Conservation (phyloP, 768 basidiomycete species). For the Gloeophyllum trabeum region DNA sequence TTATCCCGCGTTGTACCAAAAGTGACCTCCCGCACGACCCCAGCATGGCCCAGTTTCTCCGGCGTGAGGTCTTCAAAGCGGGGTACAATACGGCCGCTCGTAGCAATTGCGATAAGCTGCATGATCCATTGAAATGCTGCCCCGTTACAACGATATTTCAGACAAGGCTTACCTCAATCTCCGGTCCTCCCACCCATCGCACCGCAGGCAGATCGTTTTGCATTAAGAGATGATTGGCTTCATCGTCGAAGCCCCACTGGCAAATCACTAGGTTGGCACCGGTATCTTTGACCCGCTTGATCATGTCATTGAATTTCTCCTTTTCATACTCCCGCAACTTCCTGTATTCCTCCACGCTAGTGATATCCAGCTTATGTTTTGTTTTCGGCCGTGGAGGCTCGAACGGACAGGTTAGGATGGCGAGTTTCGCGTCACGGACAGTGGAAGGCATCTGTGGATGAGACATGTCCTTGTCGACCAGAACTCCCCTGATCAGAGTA, state of each 20-base stretch:
- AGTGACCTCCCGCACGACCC: constrained; percentile 85
- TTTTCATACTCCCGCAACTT: constrained; percentile 92
- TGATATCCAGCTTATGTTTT: constrained; percentile 97
- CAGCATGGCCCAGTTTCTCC: constrained; percentile 88
- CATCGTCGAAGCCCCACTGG: constrained; percentile 99
- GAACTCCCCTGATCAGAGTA: constrained; percentile 89
- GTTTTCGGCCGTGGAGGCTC: constrained; percentile 99
- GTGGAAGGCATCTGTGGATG: constrained; percentile 94
- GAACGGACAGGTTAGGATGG: constrained; percentile 97
- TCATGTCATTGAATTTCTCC: constrained; percentile 96
- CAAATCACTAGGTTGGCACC: constrained; percentile 98
- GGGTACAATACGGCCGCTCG: constrained; percentile 95
- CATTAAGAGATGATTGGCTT: constrained; percentile 96
- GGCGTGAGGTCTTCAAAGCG: constrained; percentile 91
- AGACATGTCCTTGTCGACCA: constrained; percentile 99
- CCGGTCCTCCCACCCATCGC: constrained; percentile 98
- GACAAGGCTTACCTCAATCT: constrained; percentile 69
- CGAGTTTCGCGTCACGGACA: constrained; percentile 83
- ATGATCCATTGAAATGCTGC: constrained; percentile 2
- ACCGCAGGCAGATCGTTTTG: constrained; percentile 97
- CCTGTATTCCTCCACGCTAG: constrained; percentile 92
- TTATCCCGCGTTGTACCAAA: constrained; percentile 99
- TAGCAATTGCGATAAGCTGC: constrained; percentile 95
- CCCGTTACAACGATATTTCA: neutral
- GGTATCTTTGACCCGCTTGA: constrained; percentile 88